phyloP scores from a whole-genome alignment of 306 rosid genomes.

The Rosa persica region DNA sequence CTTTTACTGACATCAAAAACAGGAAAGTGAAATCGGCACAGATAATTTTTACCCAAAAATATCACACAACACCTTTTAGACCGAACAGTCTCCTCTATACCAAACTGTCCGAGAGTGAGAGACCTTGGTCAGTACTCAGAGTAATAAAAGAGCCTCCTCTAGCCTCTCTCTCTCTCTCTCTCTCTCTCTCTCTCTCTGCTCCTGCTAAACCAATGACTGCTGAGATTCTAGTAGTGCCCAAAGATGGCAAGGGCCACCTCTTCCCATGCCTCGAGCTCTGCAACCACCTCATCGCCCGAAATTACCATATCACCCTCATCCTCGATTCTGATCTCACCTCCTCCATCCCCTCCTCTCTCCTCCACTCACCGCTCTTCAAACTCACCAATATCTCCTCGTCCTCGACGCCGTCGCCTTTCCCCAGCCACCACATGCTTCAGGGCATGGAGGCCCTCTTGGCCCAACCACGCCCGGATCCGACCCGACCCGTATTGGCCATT shows the following conservation, averaged over 20 bases:
- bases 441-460: neutral
- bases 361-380: neutral
- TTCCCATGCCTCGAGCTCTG: conserved; percentile 16
- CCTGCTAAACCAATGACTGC: neutral
- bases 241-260: conserved; percentile 2
- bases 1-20: no score
- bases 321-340: neutral
- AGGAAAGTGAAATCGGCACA: no score
- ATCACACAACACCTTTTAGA: neutral
- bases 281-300: conserved; percentile 7
- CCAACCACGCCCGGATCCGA: neutral
- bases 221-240: conserved; percentile 2
- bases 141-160: neutral
- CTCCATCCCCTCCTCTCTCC: conserved; percentile 6
- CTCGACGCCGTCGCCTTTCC: neutral
- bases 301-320: conserved; percentile 28
- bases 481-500: conserved; percentile 6
- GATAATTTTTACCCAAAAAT: no score
- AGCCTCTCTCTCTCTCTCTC: no score
- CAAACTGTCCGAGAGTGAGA: neutral
- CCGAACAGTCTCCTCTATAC: neutral
- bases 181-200: neutral
- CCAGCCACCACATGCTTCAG: neutral
- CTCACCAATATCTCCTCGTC: neutral
- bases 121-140: neutral